phyloP scores from a whole-genome alignment of 2,329 filamentous ascomycete genomes.

The Fusarium bactridioides region DNA sequence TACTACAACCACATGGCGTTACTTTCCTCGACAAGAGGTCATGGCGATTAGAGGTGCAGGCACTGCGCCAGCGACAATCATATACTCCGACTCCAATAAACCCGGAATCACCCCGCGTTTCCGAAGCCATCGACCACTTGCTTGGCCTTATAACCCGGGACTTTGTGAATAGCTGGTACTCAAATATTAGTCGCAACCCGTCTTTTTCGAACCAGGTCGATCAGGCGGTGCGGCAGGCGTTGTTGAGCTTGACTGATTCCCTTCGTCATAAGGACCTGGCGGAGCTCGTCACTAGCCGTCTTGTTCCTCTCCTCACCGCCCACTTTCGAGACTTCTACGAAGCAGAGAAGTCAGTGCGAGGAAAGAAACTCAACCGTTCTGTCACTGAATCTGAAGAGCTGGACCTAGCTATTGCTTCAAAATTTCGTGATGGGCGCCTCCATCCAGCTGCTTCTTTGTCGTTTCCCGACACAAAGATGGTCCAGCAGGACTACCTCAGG shows the following conservation, averaged over 20 bases:
- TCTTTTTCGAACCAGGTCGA: slow-evolving; percentile 90
- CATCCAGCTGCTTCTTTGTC: slow-evolving; percentile 86
- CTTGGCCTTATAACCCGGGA: slow-evolving; percentile 80
- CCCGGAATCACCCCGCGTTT: slow-evolving; percentile 78
- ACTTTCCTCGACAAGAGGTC: slow-evolving; percentile 68
- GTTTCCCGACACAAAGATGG: slow-evolving; percentile 82
- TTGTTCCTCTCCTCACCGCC: slow-evolving; percentile 86
- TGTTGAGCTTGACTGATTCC: slow-evolving; percentile 75
- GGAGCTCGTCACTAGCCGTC: slow-evolving; percentile 79
- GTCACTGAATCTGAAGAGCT: slow-evolving; percentile 97
- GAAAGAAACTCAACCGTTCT: slow-evolving; percentile 84
- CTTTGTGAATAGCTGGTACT: slow-evolving; percentile 90
- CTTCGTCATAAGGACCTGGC: slow-evolving; percentile 82
- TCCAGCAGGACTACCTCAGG: slow-evolving; percentile 89
- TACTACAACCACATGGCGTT: slow-evolving; percentile 53
- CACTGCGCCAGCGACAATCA: slow-evolving; percentile 68
- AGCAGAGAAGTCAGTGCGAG: slow-evolving; percentile 85
- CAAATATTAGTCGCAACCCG: slow-evolving; percentile 80
- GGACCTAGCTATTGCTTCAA: slow-evolving; percentile 92
- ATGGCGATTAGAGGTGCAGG: slow-evolving; percentile 76
- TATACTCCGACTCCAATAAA: slow-evolving; percentile 78
- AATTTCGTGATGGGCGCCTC: slow-evolving; percentile 87
- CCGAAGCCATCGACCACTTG: slow-evolving; percentile 79
- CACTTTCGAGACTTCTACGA: slow-evolving; percentile 92
- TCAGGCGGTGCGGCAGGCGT: slow-evolving; percentile 74